Evolutionary conservation across 495 filamentous ascomycete species (phyloP).

Genomic region (Penicillium paradoxum): DNA sequence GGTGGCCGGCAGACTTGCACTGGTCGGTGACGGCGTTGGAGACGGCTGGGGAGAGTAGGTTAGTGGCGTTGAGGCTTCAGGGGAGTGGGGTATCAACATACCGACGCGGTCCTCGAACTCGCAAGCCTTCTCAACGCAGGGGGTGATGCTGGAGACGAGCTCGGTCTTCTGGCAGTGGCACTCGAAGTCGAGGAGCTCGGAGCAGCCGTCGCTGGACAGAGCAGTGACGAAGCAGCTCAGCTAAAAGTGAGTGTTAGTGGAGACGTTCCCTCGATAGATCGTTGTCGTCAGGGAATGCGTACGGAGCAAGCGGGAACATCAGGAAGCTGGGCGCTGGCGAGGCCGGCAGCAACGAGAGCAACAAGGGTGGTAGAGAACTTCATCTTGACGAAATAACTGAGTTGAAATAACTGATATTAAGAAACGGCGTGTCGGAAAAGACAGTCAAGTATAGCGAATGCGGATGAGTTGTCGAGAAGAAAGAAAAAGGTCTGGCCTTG

Average conservation of each 20-base stretch:
- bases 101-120: constrained; percentile 32
- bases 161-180: constrained; percentile 48
- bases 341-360: constrained; percentile 31
- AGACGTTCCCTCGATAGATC: background rate
- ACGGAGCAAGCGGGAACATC: constrained; percentile 45
- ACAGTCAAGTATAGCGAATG: constrained; percentile 23
- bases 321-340: constrained; percentile 38
- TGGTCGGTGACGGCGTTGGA: constrained; percentile 31
- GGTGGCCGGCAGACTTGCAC: constrained; percentile 35
- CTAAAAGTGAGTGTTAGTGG: constrained; percentile 19
- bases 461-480: constrained; percentile 13
- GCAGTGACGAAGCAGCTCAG: constrained; percentile 40
- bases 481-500: constrained; percentile 2
- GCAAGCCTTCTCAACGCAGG: constrained; percentile 44
- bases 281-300: constrained; percentile 10
- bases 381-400: constrained; percentile 30
- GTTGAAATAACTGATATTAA: background rate
- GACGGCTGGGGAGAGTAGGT: constrained; percentile 24
- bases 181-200: constrained; percentile 41
- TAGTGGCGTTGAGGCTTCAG: background rate
- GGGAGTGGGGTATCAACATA: constrained; percentile 12
- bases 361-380: constrained; percentile 32
- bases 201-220: constrained; percentile 41
- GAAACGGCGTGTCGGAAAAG: constrained; percentile 18
- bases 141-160: constrained; percentile 36